Conservation (phyloP, 306 rosid species). For the Carpinus viminea region DNA sequence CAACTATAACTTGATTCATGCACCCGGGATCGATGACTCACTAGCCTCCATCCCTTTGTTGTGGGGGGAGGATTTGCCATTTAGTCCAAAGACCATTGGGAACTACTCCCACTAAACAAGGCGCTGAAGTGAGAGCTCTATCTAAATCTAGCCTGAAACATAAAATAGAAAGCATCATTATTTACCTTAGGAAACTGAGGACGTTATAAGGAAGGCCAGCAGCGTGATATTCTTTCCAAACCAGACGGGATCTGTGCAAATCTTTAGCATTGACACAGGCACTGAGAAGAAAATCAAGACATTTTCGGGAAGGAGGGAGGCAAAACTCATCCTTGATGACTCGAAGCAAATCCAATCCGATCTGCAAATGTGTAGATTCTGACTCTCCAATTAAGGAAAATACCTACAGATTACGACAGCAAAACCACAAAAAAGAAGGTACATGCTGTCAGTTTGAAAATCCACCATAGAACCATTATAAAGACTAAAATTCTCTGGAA, state of each 20-base stretch:
- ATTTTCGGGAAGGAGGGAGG: slow-evolving; percentile 52
- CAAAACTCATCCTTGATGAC: slow-evolving; percentile 62
- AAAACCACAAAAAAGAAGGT: slow-evolving; percentile 20
- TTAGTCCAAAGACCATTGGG: neutral
- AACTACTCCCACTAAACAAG: neutral
- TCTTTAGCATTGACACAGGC: slow-evolving; percentile 52
- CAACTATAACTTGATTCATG: too few relatives aligned
- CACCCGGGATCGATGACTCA: too few relatives aligned
- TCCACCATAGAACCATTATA: neutral
- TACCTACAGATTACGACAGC: slow-evolving; percentile 44
- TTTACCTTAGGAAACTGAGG: slow-evolving; percentile 64
- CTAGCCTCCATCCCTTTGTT: neutral
- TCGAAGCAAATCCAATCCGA: slow-evolving; percentile 58
- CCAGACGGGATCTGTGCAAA: slow-evolving; percentile 36
- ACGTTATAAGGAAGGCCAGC: slow-evolving; percentile 66
- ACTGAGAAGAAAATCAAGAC: slow-evolving; percentile 56
- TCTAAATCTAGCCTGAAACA: neutral
- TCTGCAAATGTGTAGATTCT: slow-evolving; percentile 47
- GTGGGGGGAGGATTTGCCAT: neutral
- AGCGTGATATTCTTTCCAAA: slow-evolving; percentile 72
- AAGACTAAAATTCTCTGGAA: neutral
- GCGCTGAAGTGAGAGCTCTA: neutral
- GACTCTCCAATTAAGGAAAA: slow-evolving; percentile 50
- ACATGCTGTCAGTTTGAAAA: neutral
- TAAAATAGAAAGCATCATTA: neutral